phyloP scores from a whole-genome alignment of 345 rosid genomes.

The Garcia nutans region DNA sequence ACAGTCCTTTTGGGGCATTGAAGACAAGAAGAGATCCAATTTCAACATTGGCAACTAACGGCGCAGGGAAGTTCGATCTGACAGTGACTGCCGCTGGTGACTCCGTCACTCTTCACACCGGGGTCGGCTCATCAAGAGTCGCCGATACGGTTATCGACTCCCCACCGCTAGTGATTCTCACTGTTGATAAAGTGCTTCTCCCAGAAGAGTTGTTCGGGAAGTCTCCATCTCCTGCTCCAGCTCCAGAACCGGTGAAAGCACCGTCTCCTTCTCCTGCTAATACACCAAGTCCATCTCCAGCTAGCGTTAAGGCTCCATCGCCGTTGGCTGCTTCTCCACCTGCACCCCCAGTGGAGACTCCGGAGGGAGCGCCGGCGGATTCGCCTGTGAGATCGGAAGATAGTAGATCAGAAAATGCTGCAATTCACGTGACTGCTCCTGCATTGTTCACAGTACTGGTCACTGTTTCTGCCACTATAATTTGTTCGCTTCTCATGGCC shows the following conservation, averaged over 20 bases:
- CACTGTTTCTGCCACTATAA: constrained; percentile 27
- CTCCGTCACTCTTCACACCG: constrained; percentile 69
- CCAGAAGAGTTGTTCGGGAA: constrained; percentile 69
- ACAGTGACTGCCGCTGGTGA: constrained; percentile 62
- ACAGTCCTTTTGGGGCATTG: constrained; percentile 64
- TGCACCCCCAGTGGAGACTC: constrained; percentile 65
- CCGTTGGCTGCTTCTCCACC: constrained; percentile 79
- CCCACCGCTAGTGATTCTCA: constrained; percentile 65
- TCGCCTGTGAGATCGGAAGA: constrained; percentile 49
- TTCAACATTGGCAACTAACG: constrained; percentile 67
- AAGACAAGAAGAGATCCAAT: constrained; percentile 60
- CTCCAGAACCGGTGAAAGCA: constrained; percentile 43
- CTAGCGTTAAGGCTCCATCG: constrained; percentile 53
- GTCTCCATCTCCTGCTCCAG: constrained; percentile 71
- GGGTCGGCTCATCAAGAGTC: constrained; percentile 62
- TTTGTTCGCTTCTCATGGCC: constrained; percentile 39
- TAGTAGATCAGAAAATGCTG: constrained; percentile 48
- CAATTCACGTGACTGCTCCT: constrained; percentile 40
- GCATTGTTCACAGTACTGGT: constrained; percentile 37
- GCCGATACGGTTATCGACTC: constrained; percentile 72
- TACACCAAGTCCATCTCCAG: constrained; percentile 41
- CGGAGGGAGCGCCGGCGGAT: constrained; percentile 59
- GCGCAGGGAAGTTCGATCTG: constrained; percentile 68
- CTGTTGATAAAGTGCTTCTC: constrained; percentile 72
- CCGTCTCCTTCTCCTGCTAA: constrained; percentile 52